Evolutionary conservation across 176 grass and related monocot genomes (phyloP), one percentile per base, ranked within the genome.

Genomic region (Pontederia crassipes): DNA sequence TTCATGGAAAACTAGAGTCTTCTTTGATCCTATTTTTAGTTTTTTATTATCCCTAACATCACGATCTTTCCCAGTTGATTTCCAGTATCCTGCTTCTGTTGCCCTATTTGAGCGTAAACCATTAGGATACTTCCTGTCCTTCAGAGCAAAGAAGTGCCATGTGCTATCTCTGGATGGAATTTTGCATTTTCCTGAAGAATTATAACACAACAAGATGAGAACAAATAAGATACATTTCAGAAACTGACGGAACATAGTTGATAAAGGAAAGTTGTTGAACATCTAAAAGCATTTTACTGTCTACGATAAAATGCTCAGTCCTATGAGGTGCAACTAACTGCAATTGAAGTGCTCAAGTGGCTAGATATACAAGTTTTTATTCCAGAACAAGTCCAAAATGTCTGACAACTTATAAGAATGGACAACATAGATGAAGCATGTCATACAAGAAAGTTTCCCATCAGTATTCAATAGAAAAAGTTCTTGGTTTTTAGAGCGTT

Each of bases 1-100:
- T 78, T 75, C 66, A 82, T 97, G 92, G 56, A 97, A 97, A 82
- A 97, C 92, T 72, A 97, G 69, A 48, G 92, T 97, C 70, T 97
- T 97, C 73, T 97, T 97, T 46, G 78, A 90, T 66, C 92, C 92
- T 62, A 97, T 77, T 49, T 90, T 24, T 64, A 62, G 15, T 59
- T 7, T 40, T 40, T 24, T 24, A 24, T 24, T 40, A 40, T 7
- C n/a, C 52, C 70, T 84, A 59, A 97, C 84, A 54, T 73, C 17
- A 28, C 92, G 80, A 57, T 97, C 92, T 69, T 88, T 97, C 45
- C 92, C 92, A 48, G 92, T 97, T 40, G 92, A 97, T 72, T 97
- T 97, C 92, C 92, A 97, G 59, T 91, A 97, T 40, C 92, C 92
- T 62, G 76, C 81, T 28, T 60, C 15, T 4, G 92, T 97, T 28